These are phyloP conservation scores for Puccinellia tenuiflora DNA, from an alignment of 176 grass and related monocot genomes.

Conservation along the genomic window DNA sequence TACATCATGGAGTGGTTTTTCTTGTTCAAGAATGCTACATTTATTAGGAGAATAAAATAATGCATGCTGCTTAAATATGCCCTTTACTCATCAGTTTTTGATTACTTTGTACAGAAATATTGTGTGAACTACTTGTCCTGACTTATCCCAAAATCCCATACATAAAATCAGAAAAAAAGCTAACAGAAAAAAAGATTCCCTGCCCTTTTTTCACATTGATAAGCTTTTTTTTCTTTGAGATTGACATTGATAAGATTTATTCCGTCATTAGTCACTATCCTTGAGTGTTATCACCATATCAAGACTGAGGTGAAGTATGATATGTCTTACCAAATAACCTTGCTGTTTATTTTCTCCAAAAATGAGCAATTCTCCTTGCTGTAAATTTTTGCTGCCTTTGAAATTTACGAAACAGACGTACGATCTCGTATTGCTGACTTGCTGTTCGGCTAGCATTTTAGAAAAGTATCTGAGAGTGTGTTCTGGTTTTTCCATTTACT, in stretches of 20 bases:
- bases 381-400: not conserved
- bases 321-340: not conserved
- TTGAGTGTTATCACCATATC: not conserved
- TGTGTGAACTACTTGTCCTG: too few species aligned
- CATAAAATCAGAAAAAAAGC: not conserved
- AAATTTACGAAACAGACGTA: not conserved
- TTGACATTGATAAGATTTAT: not conserved
- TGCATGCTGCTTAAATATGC: not conserved
- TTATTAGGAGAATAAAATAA: not conserved
- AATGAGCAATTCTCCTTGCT: not conserved
- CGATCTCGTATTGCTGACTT: not conserved
- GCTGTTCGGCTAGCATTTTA: not conserved
- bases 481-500: not conserved
- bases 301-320: not conserved
- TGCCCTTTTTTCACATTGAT: not conserved
- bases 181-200: not conserved
- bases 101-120: not conserved
- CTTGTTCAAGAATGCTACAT: not conserved
- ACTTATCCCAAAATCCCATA: not conserved
- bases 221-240: not conserved
- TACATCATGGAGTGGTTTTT: not conserved
- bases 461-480: not conserved
- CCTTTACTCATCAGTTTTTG: not conserved
- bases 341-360: not conserved
- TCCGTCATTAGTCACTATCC: not conserved